Evolutionary conservation across 495 filamentous ascomycete genomes (phyloP).

Genomic region (Penicillium manginii): DNA sequence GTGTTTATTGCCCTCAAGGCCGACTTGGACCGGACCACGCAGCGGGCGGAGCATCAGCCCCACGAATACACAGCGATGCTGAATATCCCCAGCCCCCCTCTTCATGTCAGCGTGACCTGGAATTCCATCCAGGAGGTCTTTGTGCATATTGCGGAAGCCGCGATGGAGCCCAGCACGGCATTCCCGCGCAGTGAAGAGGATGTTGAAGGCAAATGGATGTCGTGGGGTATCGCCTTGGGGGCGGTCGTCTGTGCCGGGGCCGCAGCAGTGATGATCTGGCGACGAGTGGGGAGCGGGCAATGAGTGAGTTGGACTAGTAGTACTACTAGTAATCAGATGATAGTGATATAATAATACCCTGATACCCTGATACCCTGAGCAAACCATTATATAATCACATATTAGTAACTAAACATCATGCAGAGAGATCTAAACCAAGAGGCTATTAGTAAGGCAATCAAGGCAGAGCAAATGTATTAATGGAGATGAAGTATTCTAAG

Average conservation of each 20-base stretch:
- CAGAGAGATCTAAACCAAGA: too few relatives aligned
- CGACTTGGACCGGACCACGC: constrained; percentile 90
- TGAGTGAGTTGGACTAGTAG: too few relatives aligned
- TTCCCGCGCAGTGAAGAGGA: constrained; percentile 88
- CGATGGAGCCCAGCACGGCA: constrained; percentile 82
- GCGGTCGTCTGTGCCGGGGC: constrained; percentile 79
- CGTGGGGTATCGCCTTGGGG: constrained; percentile 82
- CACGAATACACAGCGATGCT: constrained; percentile 84
- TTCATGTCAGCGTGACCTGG: constrained; percentile 96
- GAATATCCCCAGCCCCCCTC: constrained; percentile 74
- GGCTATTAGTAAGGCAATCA: too few relatives aligned
- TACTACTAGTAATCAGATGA: constrained; percentile 2
- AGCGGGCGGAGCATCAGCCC: constrained; percentile 87
- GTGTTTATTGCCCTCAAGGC: constrained; percentile 93
- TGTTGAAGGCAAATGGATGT: constrained; percentile 76
- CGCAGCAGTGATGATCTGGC: constrained; percentile 81
- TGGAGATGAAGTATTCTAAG: too few relatives aligned
- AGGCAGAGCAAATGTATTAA: too few relatives aligned
- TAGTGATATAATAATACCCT: constrained; percentile 27
- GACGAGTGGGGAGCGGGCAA: constrained; percentile 46
- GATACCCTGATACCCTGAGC: constrained; percentile 20
- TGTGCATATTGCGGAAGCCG: constrained; percentile 85
- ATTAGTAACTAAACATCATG: too few relatives aligned
- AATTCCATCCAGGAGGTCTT: constrained; percentile 88
- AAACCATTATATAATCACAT: not conserved